These are phyloP conservation scores for Rachicladosporium sp. DNA, from an alignment of 2,329 filamentous ascomycete genomes.

Conservation along the genomic window DNA sequence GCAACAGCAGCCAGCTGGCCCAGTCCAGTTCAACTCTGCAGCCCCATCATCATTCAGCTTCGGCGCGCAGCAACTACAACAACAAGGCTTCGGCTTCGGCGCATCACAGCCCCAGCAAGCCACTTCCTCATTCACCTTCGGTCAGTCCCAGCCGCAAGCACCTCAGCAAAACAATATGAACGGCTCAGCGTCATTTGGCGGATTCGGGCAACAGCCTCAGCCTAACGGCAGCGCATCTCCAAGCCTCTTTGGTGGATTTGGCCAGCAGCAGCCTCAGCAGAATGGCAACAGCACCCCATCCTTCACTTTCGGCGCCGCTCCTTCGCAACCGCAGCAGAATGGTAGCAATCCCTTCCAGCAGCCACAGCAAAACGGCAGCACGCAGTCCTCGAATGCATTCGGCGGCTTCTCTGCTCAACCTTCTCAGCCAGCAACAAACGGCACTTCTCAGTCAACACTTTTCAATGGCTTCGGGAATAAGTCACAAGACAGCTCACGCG, in stretches of 20 bases:
- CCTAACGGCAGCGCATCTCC: conserved; percentile 5
- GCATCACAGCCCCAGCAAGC: conserved; percentile 1
- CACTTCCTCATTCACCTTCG: conserved; percentile 9
- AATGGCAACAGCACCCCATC: background rate
- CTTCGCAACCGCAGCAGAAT: too few relatives aligned
- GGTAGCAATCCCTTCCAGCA: conserved; percentile 1
- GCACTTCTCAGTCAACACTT: conserved; percentile 1
- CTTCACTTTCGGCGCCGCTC: background rate
- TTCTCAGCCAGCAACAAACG: background rate
- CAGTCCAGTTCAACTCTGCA: background rate
- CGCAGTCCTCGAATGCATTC: conserved; percentile 3
- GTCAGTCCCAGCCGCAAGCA: conserved; percentile 6
- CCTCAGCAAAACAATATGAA: conserved; percentile 1
- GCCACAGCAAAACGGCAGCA: conserved; percentile 1
- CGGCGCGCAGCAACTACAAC: conserved; percentile 2
- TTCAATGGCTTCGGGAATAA: background rate
- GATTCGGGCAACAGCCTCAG: conserved; percentile 7
- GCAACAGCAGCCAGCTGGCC: conserved; percentile 1
- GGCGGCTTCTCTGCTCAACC: conserved; percentile 2
- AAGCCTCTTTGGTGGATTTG: conserved; percentile 8
- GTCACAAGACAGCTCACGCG: too few relatives aligned
- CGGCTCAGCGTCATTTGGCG: conserved; percentile 5
- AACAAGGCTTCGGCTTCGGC: conserved; percentile 4
- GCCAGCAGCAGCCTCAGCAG: conserved; percentile 4
- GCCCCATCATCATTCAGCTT: conserved; percentile 2